Percentiles rank a stretch among this genome's conserved stretches.
phyloP scores from a whole-genome alignment of 495 filamentous ascomycete genomes.

The Daldinia loculata region DNA sequence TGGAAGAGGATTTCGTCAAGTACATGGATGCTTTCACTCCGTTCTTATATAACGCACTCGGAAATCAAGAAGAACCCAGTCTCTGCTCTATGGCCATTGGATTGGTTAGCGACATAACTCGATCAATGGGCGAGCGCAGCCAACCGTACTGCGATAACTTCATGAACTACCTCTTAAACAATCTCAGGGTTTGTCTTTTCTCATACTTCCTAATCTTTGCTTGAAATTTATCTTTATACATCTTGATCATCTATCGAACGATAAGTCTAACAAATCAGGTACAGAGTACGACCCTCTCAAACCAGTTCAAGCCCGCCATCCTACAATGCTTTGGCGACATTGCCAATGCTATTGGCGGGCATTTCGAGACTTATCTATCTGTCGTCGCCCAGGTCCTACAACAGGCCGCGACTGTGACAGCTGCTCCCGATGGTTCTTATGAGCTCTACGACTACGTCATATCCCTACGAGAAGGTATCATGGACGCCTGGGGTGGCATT shows the following conservation, averaged over 20 bases:
- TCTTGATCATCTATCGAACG: conserved; percentile 3
- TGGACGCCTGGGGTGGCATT: conserved; percentile 98
- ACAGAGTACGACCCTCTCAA: conserved; percentile 76
- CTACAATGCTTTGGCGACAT: conserved; percentile 98
- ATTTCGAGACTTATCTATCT: conserved; percentile 90
- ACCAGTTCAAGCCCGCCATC: conserved; percentile 98
- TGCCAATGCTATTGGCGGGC: conserved; percentile 89
- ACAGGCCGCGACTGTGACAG: conserved; percentile 84
- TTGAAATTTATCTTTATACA: conserved; percentile 2
- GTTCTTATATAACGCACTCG: conserved; percentile 90
- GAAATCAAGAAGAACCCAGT: conserved; percentile 92
- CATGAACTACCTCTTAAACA: conserved; percentile 95
- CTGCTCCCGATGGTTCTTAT: conserved; percentile 72
- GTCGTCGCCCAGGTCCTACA: conserved; percentile 94
- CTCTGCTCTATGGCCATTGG: conserved; percentile 98
- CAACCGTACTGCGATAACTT: conserved; percentile 95
- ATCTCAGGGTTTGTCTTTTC: conserved; percentile 73
- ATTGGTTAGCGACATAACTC: conserved; percentile 92
- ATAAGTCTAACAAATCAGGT: conserved; percentile 44
- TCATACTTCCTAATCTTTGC: not conserved
- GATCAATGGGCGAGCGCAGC: conserved; percentile 85
- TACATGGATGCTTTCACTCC: conserved; percentile 96
- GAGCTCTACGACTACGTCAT: conserved; percentile 97
- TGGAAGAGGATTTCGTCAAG: conserved; percentile 91
- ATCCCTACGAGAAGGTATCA: conserved; percentile 93